Conservation (phyloP, 2,329 filamentous ascomycete genomes). For the Phaeoacremonium minimum region DNA sequence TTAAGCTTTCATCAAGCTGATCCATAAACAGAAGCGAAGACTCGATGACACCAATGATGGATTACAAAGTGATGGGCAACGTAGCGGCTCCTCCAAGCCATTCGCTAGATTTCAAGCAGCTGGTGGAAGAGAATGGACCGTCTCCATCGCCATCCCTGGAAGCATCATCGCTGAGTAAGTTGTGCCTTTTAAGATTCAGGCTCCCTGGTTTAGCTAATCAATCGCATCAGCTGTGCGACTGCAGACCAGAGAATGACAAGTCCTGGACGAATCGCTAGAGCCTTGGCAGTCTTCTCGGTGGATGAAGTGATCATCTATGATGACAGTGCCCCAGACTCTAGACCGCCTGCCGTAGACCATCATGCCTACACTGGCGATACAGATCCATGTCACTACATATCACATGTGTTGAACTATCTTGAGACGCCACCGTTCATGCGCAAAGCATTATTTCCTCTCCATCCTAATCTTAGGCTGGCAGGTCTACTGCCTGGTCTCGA, state of each 20-base stretch:
- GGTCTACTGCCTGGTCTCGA: conserved; percentile 74
- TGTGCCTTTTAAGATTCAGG: not conserved
- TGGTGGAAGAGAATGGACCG: conserved; percentile 63
- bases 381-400: conserved; percentile 76
- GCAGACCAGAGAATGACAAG: conserved; percentile 72
- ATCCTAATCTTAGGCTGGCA: conserved; percentile 71
- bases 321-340: conserved; percentile 51
- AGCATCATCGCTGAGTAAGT: conserved; percentile 71
- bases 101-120: conserved; percentile 64
- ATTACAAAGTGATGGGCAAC: conserved; percentile 36
- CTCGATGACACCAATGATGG: conserved; percentile 30
- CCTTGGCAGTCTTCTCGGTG: conserved; percentile 76
- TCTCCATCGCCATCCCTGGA: conserved; percentile 74
- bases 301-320: conserved; percentile 83
- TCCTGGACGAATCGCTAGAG: conserved; percentile 73
- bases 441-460: conserved; percentile 69
- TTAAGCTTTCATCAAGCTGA: conserved; percentile 3
- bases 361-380: conserved; percentile 62
- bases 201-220: too few species aligned
- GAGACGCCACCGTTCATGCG: conserved; percentile 82
- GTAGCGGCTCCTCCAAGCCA: conserved; percentile 66
- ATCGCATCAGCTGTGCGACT: conserved; percentile 63
- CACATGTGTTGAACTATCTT: conserved; percentile 74
- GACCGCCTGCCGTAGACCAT: conserved; percentile 43
- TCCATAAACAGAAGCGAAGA: conserved; percentile 43